A percentile compares a stretch with the other conserved stretches of the same genome.
Evolutionary conservation across 164 flowering plant species (phyloP).

Genomic region (Sextonia rubra): DNA sequence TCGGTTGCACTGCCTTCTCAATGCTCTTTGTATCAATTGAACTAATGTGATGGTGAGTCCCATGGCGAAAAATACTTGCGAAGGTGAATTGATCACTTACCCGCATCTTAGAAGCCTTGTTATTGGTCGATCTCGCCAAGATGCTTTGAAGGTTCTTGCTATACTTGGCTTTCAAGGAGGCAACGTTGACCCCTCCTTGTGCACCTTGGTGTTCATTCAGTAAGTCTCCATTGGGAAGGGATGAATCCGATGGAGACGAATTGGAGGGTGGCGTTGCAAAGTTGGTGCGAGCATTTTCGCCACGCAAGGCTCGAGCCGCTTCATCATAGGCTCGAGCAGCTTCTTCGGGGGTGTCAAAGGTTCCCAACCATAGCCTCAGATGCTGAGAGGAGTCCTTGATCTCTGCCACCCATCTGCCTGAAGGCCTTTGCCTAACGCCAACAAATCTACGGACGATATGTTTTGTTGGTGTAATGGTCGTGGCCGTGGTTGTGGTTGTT

Average conservation of each 20-base stretch:
- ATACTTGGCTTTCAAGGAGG: constrained; percentile 58
- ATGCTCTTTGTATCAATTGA: constrained; percentile 35
- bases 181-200: constrained; percentile 35
- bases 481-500: constrained; percentile 7
- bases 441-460: constrained; percentile 37
- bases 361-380: constrained; percentile 67
- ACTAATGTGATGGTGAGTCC: constrained; percentile 19
- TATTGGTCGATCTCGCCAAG: constrained; percentile 47
- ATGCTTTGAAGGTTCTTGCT: constrained; percentile 69
- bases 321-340: constrained; percentile 79
- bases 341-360: constrained; percentile 71
- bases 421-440: constrained; percentile 71
- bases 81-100: constrained; percentile 77
- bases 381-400: constrained; percentile 76
- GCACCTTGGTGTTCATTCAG: constrained; percentile 8
- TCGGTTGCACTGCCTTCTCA: constrained; percentile 67
- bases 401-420: constrained; percentile 85
- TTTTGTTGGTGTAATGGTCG: constrained; percentile 14
- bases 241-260: constrained; percentile 9
- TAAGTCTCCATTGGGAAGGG: constrained; percentile 7
- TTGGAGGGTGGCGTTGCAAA: constrained; percentile 25
- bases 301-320: constrained; percentile 70
- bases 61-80: constrained; percentile 57
- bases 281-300: constrained; percentile 70
- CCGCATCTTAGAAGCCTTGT: constrained; percentile 43